Base-by-base conservation (phyloP, 2,329 filamentous ascomycete genomes). In the Exserohilum rostratum region DNA sequence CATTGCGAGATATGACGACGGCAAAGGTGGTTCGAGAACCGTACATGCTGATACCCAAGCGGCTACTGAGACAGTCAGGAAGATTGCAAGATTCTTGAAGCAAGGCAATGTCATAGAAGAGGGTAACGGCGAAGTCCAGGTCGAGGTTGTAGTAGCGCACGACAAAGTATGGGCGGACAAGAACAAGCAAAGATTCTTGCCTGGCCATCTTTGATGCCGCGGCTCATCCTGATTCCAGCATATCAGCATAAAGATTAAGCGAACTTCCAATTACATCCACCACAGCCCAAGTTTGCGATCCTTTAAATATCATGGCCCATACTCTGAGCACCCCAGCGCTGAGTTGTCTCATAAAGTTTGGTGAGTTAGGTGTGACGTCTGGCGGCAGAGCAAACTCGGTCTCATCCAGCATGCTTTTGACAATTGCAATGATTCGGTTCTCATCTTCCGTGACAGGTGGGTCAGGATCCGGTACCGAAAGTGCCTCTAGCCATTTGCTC, bases 111-210 rank as follows among this genome's bases (percentile, higher is more conserved):
- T 69, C 3, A 53, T 25, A 33, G 60, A 67, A 11, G 67, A 68
- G 30, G 61, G 57, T 1, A 58, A 54, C 31, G 58, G 66, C 33
- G 64, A 67, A 50, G 67, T 71, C 7, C 69, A 68, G 6, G 70
- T 77, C 6, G 78, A 84, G 67, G 69, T 83, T 18, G 72, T 83
- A 43, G 76, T 82, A 6, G 81, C 81, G 51, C 81, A 83, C 75
- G 81, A 83, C 66, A 74, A 69, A 46, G 74, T 52, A 2, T 84
- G 81, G 81, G 76, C 73, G 57, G 76, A 78, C 59, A 45, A 37
- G 49, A 79, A 80, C 58, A 40, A 43, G 39, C 58, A 58, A 25
- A 67, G 72, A 22, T 71, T 72, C 44, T 70, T 55, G 61, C 66
- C 69, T 1, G 62, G 64, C 5, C 31, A 35, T 18, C 30, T 66